Conservation (phyloP, 257 asterid genomes). For the Rubia yunnanensis region DNA sequence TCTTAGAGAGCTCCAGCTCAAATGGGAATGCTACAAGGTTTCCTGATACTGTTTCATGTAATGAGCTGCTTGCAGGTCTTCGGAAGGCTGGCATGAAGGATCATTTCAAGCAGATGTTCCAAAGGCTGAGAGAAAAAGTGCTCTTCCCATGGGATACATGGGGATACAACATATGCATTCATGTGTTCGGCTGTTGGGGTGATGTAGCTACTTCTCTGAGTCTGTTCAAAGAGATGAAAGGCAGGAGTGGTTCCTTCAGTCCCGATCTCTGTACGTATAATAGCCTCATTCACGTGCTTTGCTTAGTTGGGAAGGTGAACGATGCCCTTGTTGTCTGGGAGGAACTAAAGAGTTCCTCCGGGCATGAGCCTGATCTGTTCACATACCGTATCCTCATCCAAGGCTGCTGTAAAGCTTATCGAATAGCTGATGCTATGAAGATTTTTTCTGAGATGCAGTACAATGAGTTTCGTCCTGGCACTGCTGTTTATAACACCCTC, state of each 20-base stretch:
- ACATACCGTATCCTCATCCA: constrained; percentile 77
- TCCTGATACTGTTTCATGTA: constrained; percentile 73
- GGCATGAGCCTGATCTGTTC: constrained; percentile 71
- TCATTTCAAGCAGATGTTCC: constrained; percentile 48
- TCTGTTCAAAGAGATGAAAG: constrained; percentile 92
- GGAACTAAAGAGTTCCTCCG: constrained; percentile 78
- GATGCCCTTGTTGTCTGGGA: constrained; percentile 84
- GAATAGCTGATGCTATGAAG: constrained; percentile 51
- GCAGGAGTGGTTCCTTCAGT: constrained; percentile 35
- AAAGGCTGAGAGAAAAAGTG: constrained; percentile 43
- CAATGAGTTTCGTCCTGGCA: constrained; percentile 53
- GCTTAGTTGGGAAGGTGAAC: constrained; percentile 70
- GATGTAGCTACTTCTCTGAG: constrained; percentile 47
- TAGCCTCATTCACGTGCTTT: constrained; percentile 76
- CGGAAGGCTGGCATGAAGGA: constrained; percentile 63
- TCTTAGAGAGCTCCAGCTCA: constrained; percentile 38
- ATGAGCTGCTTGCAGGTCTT: constrained; percentile 77
- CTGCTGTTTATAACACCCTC: constrained; percentile 68
- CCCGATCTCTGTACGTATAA: constrained; percentile 90
- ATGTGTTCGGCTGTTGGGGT: constrained; percentile 75
- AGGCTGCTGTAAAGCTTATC: constrained; percentile 67
- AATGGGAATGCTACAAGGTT: constrained; percentile 18
- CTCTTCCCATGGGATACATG: constrained; percentile 59
- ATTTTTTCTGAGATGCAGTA: constrained; percentile 73
- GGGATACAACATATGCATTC: constrained; percentile 88